Conservation (phyloP, 371 early-diverging fungal species). For the Nematocida displodere region DNA sequence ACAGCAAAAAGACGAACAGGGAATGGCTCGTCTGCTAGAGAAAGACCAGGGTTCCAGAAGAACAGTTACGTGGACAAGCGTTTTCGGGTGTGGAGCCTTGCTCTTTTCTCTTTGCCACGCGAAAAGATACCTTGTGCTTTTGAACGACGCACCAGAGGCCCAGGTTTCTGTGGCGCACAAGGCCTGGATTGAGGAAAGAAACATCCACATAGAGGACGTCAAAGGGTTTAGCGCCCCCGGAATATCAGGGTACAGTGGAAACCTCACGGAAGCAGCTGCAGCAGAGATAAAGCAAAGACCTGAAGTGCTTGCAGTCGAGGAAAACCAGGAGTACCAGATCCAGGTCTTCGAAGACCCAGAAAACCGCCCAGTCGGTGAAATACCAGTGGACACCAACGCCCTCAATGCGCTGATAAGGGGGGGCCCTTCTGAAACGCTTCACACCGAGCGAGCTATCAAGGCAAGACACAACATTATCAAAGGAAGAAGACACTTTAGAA, state of each 20-base stretch:
- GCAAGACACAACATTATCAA: constrained; percentile 11
- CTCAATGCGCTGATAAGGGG: not conserved
- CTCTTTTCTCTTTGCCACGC: not conserved
- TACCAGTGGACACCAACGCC: not conserved
- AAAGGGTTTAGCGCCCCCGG: constrained; percentile 24
- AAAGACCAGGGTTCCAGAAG: too few species aligned
- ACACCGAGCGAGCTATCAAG: not conserved
- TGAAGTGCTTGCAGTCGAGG: constrained; percentile 31
- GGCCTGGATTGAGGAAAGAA: constrained; percentile 11
- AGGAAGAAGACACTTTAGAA: constrained; percentile 22
- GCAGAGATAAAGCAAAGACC: constrained; percentile 1
- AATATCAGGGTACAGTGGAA: constrained; percentile 31
- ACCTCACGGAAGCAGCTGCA: not conserved
- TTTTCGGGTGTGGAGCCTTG: too few species aligned
- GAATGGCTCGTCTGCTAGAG: too few species aligned
- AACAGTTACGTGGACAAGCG: too few species aligned
- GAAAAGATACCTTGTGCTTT: constrained; percentile 34
- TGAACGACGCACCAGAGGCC: constrained; percentile 3
- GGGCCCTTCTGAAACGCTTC: not conserved
- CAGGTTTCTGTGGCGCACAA: constrained; percentile 3
- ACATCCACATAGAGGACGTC: not conserved
- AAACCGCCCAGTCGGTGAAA: not conserved
- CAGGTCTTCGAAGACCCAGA: not conserved
- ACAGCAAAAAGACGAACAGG: too few species aligned
- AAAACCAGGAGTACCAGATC: constrained; percentile 31